Evolutionary conservation across 1,284 basidiomycete genomes (phyloP).

Genomic region (Meira miltonrushii): DNA sequence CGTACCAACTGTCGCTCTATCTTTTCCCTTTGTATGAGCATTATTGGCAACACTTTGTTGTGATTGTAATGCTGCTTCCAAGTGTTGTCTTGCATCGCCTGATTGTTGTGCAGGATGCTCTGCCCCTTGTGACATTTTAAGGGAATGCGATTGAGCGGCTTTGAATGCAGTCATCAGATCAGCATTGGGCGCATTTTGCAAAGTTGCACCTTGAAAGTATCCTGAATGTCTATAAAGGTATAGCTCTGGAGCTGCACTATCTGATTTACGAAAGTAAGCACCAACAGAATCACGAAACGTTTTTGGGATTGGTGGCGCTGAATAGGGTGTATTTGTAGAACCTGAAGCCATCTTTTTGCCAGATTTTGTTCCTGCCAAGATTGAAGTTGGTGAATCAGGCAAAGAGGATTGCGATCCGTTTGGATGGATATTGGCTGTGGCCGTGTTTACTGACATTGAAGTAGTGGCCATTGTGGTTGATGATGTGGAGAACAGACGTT

Average conservation of each 20-base stretch:
- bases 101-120: background rate
- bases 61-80: background rate
- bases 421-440: background rate
- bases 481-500: background rate
- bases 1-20: slow-evolving; percentile 8
- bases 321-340: background rate
- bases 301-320: slow-evolving; percentile 9
- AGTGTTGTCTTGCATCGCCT: background rate
- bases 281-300: slow-evolving; percentile 7
- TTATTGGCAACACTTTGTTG: slow-evolving; percentile 1
- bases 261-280: background rate
- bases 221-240: slow-evolving; percentile 16
- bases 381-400: slow-evolving; percentile 4
- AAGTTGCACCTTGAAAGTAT: slow-evolving; percentile 18
- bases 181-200: slow-evolving; percentile 16
- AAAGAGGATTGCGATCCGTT: background rate
- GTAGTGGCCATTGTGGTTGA: background rate
- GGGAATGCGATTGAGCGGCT: background rate
- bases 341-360: background rate
- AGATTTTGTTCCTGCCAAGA: background rate
- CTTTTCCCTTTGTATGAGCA: slow-evolving; percentile 4
- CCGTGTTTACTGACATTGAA: background rate
- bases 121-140: no score
- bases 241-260: slow-evolving; percentile 18
- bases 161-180: slow-evolving; percentile 1